Percentiles rank a stretch among this genome's conserved stretches.
Conservation (phyloP, 495 filamentous ascomycete genomes). For the Penicillium longicatenatum region DNA sequence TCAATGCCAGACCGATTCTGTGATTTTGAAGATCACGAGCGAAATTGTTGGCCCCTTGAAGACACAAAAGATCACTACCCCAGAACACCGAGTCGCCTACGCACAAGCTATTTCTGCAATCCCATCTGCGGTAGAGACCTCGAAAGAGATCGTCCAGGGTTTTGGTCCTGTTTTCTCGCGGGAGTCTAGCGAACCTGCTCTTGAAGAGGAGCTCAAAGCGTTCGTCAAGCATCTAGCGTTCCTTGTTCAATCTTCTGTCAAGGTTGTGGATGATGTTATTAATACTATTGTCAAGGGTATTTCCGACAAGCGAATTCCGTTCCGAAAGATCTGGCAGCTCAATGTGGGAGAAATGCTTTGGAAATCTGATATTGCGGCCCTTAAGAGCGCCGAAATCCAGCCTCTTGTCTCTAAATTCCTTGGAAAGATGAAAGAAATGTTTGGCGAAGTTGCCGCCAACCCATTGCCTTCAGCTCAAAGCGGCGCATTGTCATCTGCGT, state of each 20-base stretch:
- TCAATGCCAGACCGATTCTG: conserved; percentile 55
- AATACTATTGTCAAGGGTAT: conserved; percentile 80
- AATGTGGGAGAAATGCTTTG: conserved; percentile 73
- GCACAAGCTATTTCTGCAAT: conserved; percentile 73
- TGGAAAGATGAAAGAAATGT: conserved; percentile 68
- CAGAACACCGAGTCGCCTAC: conserved; percentile 79
- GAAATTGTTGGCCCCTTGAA: conserved; percentile 80
- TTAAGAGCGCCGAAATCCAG: conserved; percentile 45
- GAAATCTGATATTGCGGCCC: conserved; percentile 47
- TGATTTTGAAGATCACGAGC: conserved; percentile 64
- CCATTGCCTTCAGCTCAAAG: conserved; percentile 73
- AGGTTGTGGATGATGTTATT: conserved; percentile 60
- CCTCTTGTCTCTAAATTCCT: conserved; percentile 54
- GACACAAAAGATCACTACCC: conserved; percentile 72
- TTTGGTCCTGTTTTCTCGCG: conserved; percentile 67
- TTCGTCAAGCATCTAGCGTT: conserved; percentile 61
- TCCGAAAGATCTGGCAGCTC: conserved; percentile 80
- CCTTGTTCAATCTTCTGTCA: conserved; percentile 58
- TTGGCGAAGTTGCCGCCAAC: conserved; percentile 74
- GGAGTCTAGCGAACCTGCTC: conserved; percentile 82
- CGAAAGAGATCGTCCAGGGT: conserved; percentile 64
- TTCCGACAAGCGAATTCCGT: conserved; percentile 75
- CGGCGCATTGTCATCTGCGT: conserved; percentile 72
- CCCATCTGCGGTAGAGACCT: conserved; percentile 54
- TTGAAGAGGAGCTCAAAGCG: conserved; percentile 71